Base-by-base conservation (phyloP, 257 asterid species). In the Petunia axillaris region DNA sequence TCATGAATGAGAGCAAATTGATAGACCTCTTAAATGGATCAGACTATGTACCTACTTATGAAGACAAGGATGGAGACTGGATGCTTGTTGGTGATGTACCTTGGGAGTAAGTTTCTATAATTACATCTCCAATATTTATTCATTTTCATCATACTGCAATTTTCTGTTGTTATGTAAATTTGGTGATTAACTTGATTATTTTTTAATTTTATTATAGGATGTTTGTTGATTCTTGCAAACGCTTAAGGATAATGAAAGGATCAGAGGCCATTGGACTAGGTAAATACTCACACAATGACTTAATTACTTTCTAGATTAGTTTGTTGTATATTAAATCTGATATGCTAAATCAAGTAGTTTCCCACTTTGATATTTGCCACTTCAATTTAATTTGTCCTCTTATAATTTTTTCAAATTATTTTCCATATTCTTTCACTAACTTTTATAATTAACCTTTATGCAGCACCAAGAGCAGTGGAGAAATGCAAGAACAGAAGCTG, bases 171-270 rank as follows among this genome's bases (percentile, higher is more conserved):
- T n/a, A 43, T 35, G 2, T 41, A 0, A 25, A 11, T n/a, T 44
- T 4, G 14, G 48, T 43, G 44, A 63, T 78, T 63, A 63, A 13
- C 4, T 60, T 44, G 8, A 35, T 3, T 48, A 62, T 43, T 9
- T 81, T 2, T 73, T 13, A n/a, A 1, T 43, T 74, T 66, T 78
- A 59, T 84, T 81, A 63, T 86, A 94, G 98, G 88, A 94, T 94
- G 97, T 94, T 92, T 84, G 88, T 87, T 3, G 90, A 87, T 84
- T 90, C 98, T 4, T 94, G 98, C 93, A 92, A 85, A 88, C 86
- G 98, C 68, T 67, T 94, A 79, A 85, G 98, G 88, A 94, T 94
- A 90, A 92, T 94, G 97, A 92, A 91, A 83, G 93, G 98, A 83
- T 90, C 97, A 1, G 97, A 94, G 64, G 97, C 97, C 41, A 89